Base-by-base conservation (phyloP, 345 rosid species). In the Capsella bursapastoris region DNA sequence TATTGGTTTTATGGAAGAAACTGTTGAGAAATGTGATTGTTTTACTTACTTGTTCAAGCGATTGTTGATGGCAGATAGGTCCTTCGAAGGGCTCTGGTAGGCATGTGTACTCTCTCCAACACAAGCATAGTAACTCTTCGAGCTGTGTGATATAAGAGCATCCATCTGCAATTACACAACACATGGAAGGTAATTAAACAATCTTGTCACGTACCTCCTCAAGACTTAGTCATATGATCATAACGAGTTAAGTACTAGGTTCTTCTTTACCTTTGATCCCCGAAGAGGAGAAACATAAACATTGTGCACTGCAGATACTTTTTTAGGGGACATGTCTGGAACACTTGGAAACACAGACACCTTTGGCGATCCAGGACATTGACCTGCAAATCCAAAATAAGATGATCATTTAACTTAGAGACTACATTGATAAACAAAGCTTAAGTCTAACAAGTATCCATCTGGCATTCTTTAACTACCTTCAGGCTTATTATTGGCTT, bases 81-180 rank as follows among this genome's bases (percentile, higher is more conserved):
- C 98, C 75, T 95, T 95, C 5, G 99, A 95, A 61, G 99, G 99
- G 87, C 99, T 95, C 78, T 89, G 96, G 77, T 86, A 95, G 16
- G 99, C 98, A 57, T 83, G 98, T 7, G 98, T 95, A 76, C 98
- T 92, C 85, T 95, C 99, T 69, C 99, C 99, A 61, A 95, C 97
- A 84, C 97, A 92, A 57, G 98, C 97, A 71, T 95, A 95, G 76
- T 87, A 90, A 82, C 99, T 95, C 79, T 82, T 90, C 11, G 94
- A 84, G 83, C 91, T 86, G 73, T 92, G 90, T 48, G 92, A 90
- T 59, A 92, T 92, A 35, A 93, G 77, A 60, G 99, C 97, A 79
- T 95, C 99, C 98, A 89, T 90, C 99, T 89, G 77, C 66, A 76
- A n/a, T 72, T 57, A 71, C 71, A 57, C 55, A 74, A 10, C 45